Conservation (phyloP, 2,329 filamentous ascomycete genomes). For the Dichotomopilus funicola region DNA sequence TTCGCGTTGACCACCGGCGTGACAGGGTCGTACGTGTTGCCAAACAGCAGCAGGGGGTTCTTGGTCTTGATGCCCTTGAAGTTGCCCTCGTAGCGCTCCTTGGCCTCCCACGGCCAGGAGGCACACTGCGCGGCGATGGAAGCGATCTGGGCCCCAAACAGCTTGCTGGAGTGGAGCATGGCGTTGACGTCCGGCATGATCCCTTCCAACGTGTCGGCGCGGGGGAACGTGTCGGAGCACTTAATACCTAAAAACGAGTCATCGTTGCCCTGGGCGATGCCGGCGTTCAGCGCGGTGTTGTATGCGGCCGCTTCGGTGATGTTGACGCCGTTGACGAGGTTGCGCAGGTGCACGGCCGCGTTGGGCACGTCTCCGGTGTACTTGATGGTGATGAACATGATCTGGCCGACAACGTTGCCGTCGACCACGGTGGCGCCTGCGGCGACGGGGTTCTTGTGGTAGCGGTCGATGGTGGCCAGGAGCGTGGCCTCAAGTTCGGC, state of each 20-base stretch:
- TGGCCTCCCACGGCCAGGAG: constrained; percentile 25
- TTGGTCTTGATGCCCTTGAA: constrained; percentile 23
- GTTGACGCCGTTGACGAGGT: neutral
- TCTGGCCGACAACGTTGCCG: constrained; percentile 19
- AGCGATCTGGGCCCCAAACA: constrained; percentile 18
- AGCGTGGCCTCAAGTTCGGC: constrained; percentile 24
- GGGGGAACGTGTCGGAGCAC: constrained; percentile 2
- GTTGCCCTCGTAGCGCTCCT: constrained; percentile 21
- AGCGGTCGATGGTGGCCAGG: constrained; percentile 19
- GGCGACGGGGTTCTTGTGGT: constrained; percentile 24
- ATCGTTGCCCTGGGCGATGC: constrained; percentile 7
- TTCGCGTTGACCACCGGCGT: constrained; percentile 27
- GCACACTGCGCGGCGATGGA: constrained; percentile 22
- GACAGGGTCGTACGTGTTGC: constrained; percentile 27
- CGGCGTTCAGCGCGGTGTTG: neutral
- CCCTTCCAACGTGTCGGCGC: neutral
- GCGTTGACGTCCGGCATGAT: neutral
- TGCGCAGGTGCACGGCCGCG: neutral
- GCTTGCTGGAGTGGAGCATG: constrained; percentile 14
- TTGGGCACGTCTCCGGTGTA: constrained; percentile 15
- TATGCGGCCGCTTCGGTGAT: neutral
- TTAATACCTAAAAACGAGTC: constrained; percentile 8
- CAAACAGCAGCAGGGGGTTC: constrained; percentile 26
- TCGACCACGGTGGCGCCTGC: constrained; percentile 19
- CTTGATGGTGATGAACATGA: constrained; percentile 18